Evolutionary conservation across 192 early-diverging fungal species (phyloP).

Genomic region (Irineochytrium annulatum): DNA sequence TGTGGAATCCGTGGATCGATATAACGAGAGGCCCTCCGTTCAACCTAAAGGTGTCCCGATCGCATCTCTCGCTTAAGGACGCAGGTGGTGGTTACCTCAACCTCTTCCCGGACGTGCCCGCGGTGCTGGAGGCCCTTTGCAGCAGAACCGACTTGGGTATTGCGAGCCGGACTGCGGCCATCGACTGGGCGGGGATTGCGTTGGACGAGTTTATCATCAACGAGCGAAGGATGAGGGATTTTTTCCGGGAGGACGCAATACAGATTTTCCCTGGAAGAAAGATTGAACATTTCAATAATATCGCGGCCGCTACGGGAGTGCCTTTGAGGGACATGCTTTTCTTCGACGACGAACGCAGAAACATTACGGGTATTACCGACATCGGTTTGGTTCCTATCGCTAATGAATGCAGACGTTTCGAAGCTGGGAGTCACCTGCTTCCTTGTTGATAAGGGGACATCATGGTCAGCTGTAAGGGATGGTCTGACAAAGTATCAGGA

Average conservation of each 20-base stretch:
- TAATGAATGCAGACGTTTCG: too few species aligned
- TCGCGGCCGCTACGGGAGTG: not conserved
- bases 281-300: not conserved
- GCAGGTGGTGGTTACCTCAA: too few species aligned
- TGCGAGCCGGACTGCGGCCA: too few species aligned
- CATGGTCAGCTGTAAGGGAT: too few species aligned
- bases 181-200: not conserved
- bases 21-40: not conserved
- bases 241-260: not conserved
- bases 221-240: not conserved
- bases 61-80: too few species aligned
- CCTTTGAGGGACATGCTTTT: not conserved
- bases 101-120: too few species aligned
- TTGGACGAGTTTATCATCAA: not conserved
- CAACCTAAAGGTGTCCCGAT: too few species aligned
- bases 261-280: not conserved
- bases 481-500: too few species aligned
- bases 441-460: not conserved
- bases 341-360: not conserved
- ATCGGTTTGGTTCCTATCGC: too few species aligned
- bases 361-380: not conserved
- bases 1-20: conserved; percentile 5
- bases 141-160: too few species aligned
- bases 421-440: not conserved
- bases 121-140: too few species aligned